phyloP scores from a whole-genome alignment of 148 eudicot species.

The Salicornia ramosissima region DNA sequence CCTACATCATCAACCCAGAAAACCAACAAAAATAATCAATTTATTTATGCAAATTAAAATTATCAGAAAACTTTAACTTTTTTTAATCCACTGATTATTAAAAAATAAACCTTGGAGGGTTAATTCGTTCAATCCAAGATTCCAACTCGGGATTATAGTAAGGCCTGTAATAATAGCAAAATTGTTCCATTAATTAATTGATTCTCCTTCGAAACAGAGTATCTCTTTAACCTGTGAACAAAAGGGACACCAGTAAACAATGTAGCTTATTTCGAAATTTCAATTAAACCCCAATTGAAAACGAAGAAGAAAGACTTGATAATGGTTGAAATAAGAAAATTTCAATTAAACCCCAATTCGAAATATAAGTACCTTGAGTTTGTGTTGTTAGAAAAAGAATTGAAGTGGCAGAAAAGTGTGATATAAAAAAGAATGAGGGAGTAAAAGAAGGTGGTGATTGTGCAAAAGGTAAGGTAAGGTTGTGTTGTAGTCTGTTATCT shows the following conservation, averaged over 20 bases:
- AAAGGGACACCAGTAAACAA: not conserved
- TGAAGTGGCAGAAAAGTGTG: not conserved
- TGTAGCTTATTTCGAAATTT: not conserved
- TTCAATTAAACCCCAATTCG: no score
- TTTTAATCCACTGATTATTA: not conserved
- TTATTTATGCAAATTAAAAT: not conserved
- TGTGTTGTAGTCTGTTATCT: slow-evolving; percentile 13
- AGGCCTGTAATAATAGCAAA: slow-evolving; percentile 47
- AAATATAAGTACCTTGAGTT: no score
- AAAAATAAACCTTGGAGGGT: slow-evolving; percentile 68
- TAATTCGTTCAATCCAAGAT: slow-evolving; percentile 52
- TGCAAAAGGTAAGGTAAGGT: not conserved
- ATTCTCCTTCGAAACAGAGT: not conserved
- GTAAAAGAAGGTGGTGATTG: not conserved
- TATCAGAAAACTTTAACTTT: not conserved
- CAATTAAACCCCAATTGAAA: slow-evolving; percentile 9
- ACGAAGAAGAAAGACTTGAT: not conserved
- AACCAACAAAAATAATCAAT: slow-evolving; percentile 3
- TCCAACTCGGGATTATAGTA: slow-evolving; percentile 63
- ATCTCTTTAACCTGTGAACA: not conserved
- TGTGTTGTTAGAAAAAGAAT: no score
- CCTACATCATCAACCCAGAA: slow-evolving; percentile 38
- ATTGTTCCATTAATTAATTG: slow-evolving; percentile 41
- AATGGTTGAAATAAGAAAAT: slow-evolving; percentile 15
- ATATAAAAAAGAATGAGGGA: not conserved